Base-by-base conservation (phyloP, 164 flowering plant species). In the Chimonanthus praecox region DNA sequence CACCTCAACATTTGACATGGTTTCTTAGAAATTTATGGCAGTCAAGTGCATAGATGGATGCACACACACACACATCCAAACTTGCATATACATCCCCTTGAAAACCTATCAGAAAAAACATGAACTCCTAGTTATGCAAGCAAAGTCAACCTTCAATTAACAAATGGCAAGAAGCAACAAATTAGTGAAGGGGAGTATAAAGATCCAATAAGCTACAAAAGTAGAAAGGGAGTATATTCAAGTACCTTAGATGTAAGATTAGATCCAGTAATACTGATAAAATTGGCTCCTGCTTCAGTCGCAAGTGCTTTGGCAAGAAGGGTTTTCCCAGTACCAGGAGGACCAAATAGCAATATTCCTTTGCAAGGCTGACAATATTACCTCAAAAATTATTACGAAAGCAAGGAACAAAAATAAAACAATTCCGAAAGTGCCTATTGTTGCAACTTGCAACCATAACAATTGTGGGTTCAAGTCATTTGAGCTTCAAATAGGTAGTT, bases 231-330 rank as follows among this genome's bases (percentile, higher is more conserved):
- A 33, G 33, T 1, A 33, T 13, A 54, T 54, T 54, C 60, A 54
- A 21, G 13, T 15, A 92, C 99, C 98, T 96, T 96, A 18, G 98
- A 96, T 58, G 99, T 96, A 54, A 96, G 97, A 49, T 91, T 89
- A 50, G 99, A 96, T 81, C 99, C 99, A 77, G 99, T 96, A 77
- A 96, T 84, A 77, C 98, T 96, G 67, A 96, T 92, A 80, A 96
- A 96, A 82, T 92, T 94, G 46, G 99, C 99, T 60, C 99, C 97
- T 1, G 97, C 97, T 79, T 96, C 99, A 51, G 99, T 96, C 16
- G 99, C 99, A 80, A 96, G 94, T 68, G 99, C 99, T 78, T 96
- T 96, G 46, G 99, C 99, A 73, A 96, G 90, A 80, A 96, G 99
- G 47, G 99, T 96, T 83, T 96, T 96, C 72, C 99, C 99, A 67